Conservation (phyloP, 2,329 filamentous ascomycete species). For the Colletotrichum somersetense region DNA sequence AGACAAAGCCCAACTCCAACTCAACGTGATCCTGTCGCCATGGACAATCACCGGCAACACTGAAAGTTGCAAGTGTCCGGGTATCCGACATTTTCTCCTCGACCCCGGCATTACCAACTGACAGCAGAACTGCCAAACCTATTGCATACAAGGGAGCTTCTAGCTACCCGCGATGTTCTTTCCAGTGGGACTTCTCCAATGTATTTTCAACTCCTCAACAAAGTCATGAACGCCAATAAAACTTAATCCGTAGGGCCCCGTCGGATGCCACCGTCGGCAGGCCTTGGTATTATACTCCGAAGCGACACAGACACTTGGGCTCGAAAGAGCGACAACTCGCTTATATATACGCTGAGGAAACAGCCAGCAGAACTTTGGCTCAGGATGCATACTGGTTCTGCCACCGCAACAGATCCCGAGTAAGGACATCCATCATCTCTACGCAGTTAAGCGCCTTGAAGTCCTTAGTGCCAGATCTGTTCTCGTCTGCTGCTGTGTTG, state of each 20-base stretch:
- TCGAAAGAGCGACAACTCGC: conserved; percentile 14
- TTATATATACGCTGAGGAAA: conserved; percentile 61
- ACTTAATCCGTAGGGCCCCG: conserved; percentile 16
- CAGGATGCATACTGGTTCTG: conserved; percentile 75
- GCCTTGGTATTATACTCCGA: conserved; percentile 38
- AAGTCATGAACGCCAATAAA: conserved; percentile 29
- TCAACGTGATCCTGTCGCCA: neutral
- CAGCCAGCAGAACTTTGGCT: conserved; percentile 53
- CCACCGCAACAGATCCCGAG: conserved; percentile 85
- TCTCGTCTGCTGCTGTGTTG: conserved; percentile 41
- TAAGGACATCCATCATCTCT: conserved; percentile 93
- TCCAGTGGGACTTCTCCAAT: conserved; percentile 17
- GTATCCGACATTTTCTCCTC: conserved; percentile 17
- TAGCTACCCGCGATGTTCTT: conserved; percentile 6
- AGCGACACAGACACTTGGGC: conserved; percentile 18
- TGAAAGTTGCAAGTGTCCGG: conserved; percentile 16
- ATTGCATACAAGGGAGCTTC: conserved; percentile 20
- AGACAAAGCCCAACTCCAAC: conserved; percentile 14
- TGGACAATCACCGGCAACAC: conserved; percentile 1
- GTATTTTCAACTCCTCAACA: conserved; percentile 18
- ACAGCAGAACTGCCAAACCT: conserved; percentile 24
- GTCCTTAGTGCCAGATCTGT: conserved; percentile 56
- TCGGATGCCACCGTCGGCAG: conserved; percentile 22
- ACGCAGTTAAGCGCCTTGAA: conserved; percentile 83
- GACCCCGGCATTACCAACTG: conserved; percentile 13